Evolutionary conservation across 345 rosid species (phyloP).

Genomic region (Reutealis trisperma): DNA sequence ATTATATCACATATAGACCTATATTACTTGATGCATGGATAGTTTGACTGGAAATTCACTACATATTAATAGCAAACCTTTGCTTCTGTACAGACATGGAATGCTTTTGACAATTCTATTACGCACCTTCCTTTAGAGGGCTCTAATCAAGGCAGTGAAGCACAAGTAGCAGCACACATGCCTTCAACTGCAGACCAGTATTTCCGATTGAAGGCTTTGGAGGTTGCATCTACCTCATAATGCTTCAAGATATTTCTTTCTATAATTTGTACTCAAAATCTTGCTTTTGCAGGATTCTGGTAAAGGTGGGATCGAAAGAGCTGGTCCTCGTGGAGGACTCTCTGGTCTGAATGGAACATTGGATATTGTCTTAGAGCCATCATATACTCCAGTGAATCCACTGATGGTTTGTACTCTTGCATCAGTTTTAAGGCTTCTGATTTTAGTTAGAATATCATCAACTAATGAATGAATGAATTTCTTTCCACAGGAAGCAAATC

Average conservation of each 20-base stretch:
- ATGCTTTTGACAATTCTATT: constrained; percentile 59
- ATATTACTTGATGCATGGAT: neutral
- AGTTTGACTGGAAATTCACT: neutral
- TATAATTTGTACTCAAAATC: constrained; percentile 22
- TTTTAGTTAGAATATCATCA: constrained; percentile 1
- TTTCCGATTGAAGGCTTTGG: constrained; percentile 38
- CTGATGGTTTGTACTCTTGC: constrained; percentile 39
- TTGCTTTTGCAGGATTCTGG: constrained; percentile 39
- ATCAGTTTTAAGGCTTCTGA: neutral
- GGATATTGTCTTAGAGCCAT: constrained; percentile 33
- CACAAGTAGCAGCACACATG: constrained; percentile 31
- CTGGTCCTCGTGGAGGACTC: constrained; percentile 30
- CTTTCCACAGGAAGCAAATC: constrained; percentile 49
- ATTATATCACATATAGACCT: neutral
- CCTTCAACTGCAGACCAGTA: constrained; percentile 43
- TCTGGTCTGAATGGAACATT: constrained; percentile 33
- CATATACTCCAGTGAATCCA: constrained; percentile 39
- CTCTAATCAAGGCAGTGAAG: constrained; percentile 36
- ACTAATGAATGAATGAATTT: constrained; percentile 9
- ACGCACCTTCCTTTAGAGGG: constrained; percentile 40
- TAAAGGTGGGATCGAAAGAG: constrained; percentile 35
- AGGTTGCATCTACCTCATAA: constrained; percentile 40
- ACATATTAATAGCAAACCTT: neutral
- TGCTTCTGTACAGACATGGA: constrained; percentile 65
- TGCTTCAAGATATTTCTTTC: constrained; percentile 10